Evolutionary conservation across 2,329 filamentous ascomycete species (phyloP).

Genomic region (Trichoderma atroviride): DNA sequence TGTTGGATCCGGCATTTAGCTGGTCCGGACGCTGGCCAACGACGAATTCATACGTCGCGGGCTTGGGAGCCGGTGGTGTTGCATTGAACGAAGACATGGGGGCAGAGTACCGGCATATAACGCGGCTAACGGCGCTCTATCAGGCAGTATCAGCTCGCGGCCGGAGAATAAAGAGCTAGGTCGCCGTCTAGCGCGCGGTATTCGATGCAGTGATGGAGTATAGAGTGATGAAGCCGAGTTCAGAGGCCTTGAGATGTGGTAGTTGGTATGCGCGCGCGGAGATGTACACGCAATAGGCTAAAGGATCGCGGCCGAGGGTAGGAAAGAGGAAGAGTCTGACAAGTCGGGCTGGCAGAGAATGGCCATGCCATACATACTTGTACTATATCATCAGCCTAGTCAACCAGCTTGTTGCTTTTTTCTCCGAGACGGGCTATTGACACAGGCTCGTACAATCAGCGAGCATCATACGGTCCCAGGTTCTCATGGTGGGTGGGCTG

Average conservation of each 20-base stretch:
- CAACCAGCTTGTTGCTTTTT: slow-evolving; percentile 9
- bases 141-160: not conserved
- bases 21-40: slow-evolving; percentile 32
- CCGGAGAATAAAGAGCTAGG: not conserved
- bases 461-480: not conserved
- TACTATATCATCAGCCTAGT: slow-evolving; percentile 1
- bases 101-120: not conserved
- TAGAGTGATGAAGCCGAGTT: not conserved
- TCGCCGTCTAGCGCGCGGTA: not conserved
- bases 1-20: slow-evolving; percentile 31
- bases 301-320: not conserved
- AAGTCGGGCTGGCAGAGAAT: slow-evolving; percentile 2
- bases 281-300: not conserved
- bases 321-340: slow-evolving; percentile 11
- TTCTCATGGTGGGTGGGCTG: not conserved
- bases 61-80: not conserved
- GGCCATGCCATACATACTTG: not conserved
- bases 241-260: not conserved
- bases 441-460: not conserved
- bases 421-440: not conserved
- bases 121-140: not conserved
- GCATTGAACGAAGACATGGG: not conserved
- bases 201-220: not conserved
- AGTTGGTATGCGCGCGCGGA: not conserved
- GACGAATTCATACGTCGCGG: slow-evolving; percentile 32